These are phyloP conservation scores for Fusarium burgessii DNA, from an alignment of 2,329 filamentous ascomycete species.

Conservation along the genomic window DNA sequence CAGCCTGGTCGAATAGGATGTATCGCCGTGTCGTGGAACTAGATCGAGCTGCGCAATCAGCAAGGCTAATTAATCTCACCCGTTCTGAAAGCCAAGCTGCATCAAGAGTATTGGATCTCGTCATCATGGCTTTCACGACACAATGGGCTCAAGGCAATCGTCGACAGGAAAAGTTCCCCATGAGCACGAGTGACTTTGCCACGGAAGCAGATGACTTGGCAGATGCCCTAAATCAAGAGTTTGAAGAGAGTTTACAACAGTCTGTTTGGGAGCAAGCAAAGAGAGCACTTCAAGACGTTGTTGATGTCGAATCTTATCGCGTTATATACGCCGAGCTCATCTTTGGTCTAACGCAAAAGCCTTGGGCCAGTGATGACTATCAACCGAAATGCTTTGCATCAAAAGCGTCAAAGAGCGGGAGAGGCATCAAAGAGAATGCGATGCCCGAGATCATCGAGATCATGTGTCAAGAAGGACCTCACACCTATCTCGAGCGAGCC, in stretches of 20 bases:
- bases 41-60: background rate
- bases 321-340: background rate
- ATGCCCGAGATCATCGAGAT: background rate
- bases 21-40: background rate
- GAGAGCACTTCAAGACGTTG: background rate
- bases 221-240: background rate
- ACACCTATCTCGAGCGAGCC: background rate
- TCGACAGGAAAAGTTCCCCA: background rate
- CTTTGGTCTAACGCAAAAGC: background rate
- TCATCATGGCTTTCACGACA: background rate
- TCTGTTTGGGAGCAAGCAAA: background rate
- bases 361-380: background rate
- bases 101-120: accelerated
- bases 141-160: background rate
- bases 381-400: background rate
- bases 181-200: accelerated
- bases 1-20: background rate
- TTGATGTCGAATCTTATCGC: background rate
- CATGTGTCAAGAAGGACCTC: background rate
- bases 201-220: background rate
- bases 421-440: background rate
- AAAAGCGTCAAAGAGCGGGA: background rate
- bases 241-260: background rate
- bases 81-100: background rate
- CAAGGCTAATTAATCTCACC: accelerated